Evolutionary conservation across 768 basidiomycete genomes (phyloP), one percentile per base, ranked within the genome.

Genomic region (Cystoderma amianthinum): DNA sequence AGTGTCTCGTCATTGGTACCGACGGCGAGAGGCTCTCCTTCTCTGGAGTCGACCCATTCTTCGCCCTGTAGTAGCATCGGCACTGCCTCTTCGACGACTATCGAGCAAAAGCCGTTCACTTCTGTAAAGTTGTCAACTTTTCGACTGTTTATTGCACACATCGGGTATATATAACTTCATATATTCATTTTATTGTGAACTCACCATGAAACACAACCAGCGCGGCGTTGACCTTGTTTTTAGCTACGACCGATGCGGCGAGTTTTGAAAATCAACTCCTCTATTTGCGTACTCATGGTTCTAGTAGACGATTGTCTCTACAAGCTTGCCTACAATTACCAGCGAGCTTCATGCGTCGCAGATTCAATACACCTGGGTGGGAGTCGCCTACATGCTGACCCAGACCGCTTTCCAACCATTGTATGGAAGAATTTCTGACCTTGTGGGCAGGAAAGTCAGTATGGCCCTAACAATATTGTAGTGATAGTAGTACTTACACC

Each of bases 191-290:
- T 41, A 33, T 39, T 38, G 28, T 40, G 24, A 15, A 23, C 28
- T 44, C 28, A 34, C 15, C 34, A 32, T 36, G 15, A 19, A 18
- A n/a, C n/a, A 20, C 12, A 38, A 44, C 20, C 54, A 90, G 89
- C 35, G 84, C 85, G 25, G 87, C 85, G 3, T 59, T 91, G 61
- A 71, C 87, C 7, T 58, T 91, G 42, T 92, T 92, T 59, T 78
- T 92, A 9, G 88, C 88, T 2, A 92, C 88, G 9, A 91, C 88
- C 4, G 88, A 91, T 59, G 77, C 85, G 38, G 89, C 90, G 54
- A 47, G 81, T 60, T 44, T 24, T 24, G 42, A 39, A 34, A 34
- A 16, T 39, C 28, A 28, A 25, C 36, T 40, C 12, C 12, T 15
- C 22, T 9, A 24, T 25, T 32, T 16, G 18, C 19, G 12, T 38